A percentile compares a stretch with the other conserved stretches of the same genome.
phyloP scores from a whole-genome alignment of 1,284 basidiomycete genomes.

The Ustilago cynodontis region DNA sequence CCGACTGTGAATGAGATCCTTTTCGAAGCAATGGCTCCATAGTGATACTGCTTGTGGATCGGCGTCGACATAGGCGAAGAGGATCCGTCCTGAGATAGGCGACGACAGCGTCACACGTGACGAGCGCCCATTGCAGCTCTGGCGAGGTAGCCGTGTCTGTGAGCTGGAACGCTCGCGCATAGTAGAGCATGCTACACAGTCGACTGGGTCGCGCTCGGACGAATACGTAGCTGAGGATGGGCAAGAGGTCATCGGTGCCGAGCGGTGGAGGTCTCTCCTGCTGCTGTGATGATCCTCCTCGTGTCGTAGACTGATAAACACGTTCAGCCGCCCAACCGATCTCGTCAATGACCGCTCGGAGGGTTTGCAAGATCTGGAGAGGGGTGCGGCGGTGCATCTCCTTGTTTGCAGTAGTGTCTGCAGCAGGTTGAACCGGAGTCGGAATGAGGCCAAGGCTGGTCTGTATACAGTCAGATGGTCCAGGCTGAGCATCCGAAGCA shows the following conservation, averaged over 20 bases:
- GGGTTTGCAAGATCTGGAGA: conserved; percentile 37
- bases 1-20: conserved; percentile 11
- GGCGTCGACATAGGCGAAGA: conserved; percentile 27
- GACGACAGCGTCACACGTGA: conserved; percentile 44
- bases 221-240: conserved; percentile 42
- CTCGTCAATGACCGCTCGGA: conserved; percentile 43
- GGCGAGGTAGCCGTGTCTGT: conserved; percentile 38
- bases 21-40: conserved; percentile 3
- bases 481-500: neutral
- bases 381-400: conserved; percentile 37
- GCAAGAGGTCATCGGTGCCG: conserved; percentile 44
- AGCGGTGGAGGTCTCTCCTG: conserved; percentile 25
- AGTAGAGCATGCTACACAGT: conserved; percentile 44
- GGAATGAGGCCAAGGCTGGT: conserved; percentile 13
- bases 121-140: conserved; percentile 41
- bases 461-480: neutral
- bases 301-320: conserved; percentile 7
- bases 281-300: neutral
- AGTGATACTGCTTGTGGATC: conserved; percentile 20
- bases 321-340: conserved; percentile 34
- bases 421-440: too few species aligned
- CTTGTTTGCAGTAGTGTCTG: neutral
- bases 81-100: conserved; percentile 44
- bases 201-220: conserved; percentile 25
- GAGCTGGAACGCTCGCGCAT: conserved; percentile 38